These are phyloP conservation scores for Citrus mangshanensis DNA, from an alignment of 345 rosid species.

Conservation along the genomic window DNA sequence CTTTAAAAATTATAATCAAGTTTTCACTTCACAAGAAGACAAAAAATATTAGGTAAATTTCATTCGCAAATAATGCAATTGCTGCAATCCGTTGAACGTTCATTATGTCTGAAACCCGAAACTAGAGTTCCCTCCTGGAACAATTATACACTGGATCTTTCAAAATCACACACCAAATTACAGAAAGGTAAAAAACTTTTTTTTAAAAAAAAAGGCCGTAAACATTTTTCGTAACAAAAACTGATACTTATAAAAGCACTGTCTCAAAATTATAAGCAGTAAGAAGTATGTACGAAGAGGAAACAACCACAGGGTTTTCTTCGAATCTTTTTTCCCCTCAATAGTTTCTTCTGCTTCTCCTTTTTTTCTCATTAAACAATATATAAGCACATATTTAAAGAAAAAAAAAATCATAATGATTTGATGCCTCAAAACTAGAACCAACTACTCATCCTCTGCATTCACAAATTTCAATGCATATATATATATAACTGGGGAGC, in stretches of 20 bases:
- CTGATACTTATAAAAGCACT: neutral
- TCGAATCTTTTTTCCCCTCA: neutral
- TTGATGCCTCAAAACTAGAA: neutral
- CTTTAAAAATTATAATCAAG: no score
- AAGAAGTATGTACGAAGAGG: neutral
- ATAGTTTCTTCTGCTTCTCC: neutral
- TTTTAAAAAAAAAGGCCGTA: neutral
- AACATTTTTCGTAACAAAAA: neutral
- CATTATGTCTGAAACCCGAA: no score
- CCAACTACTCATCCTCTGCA: conserved; percentile 10
- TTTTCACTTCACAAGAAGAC: no score
- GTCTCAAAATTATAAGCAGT: neutral
- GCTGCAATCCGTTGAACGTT: neutral
- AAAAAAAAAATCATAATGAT: neutral
- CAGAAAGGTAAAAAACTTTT: neutral
- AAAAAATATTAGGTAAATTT: no score
- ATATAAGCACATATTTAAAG: neutral
- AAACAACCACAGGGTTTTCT: neutral
- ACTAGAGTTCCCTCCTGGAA: no score
- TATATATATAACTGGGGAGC: conserved; percentile 7
- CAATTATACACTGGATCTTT: no score
- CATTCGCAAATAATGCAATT: neutral
- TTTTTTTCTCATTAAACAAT: neutral
- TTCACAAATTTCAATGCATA: conserved; percentile 20
- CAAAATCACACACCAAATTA: neutral